Conservation (phyloP, 1,139 yeast genomes). For the Zhuliangozyma parablackwelliae region DNA sequence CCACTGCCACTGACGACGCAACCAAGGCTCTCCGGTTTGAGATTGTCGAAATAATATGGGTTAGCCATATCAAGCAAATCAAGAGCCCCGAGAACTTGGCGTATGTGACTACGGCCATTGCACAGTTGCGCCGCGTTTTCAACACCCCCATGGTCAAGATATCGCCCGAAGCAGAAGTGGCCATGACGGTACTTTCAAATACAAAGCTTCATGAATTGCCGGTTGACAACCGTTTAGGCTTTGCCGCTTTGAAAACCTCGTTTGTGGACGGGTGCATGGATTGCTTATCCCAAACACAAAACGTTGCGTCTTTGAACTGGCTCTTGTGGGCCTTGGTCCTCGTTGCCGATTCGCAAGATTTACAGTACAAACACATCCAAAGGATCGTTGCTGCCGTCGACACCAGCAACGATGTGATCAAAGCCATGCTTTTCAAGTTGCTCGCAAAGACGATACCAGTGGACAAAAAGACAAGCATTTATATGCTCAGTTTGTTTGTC, state of each 20-base stretch:
- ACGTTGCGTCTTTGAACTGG: constrained; percentile 3
- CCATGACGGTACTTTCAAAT: constrained; percentile 14
- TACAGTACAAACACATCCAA: too few species aligned
- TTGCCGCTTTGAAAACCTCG: neutral
- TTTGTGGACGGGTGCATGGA: constrained; percentile 4
- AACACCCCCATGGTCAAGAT: too few species aligned
- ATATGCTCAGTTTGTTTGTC: constrained; percentile 8
- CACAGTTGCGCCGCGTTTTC: neutral
- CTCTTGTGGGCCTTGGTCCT: constrained; percentile 6
- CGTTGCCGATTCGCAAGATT: neutral
- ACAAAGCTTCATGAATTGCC: constrained; percentile 1
- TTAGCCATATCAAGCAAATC: constrained; percentile 21
- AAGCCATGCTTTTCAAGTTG: constrained; percentile 7
- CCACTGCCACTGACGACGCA: constrained; percentile 10
- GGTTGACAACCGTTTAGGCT: neutral
- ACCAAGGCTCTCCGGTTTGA: constrained; percentile 12
- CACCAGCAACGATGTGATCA: neutral
- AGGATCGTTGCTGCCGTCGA: too few species aligned
- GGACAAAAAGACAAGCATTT: constrained; percentile 4
- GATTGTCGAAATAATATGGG: constrained; percentile 27
- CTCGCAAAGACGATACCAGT: constrained; percentile 5
- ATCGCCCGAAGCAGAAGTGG: constrained; percentile 11
- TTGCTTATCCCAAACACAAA: neutral
- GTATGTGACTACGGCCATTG: constrained; percentile 13
- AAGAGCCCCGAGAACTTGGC: constrained; percentile 14